Percentiles rank a stretch among this genome's conserved stretches.
These are phyloP conservation scores for Friedmanniomyces simplex DNA, from an alignment of 495 filamentous ascomycete genomes.

Conservation along the genomic window DNA sequence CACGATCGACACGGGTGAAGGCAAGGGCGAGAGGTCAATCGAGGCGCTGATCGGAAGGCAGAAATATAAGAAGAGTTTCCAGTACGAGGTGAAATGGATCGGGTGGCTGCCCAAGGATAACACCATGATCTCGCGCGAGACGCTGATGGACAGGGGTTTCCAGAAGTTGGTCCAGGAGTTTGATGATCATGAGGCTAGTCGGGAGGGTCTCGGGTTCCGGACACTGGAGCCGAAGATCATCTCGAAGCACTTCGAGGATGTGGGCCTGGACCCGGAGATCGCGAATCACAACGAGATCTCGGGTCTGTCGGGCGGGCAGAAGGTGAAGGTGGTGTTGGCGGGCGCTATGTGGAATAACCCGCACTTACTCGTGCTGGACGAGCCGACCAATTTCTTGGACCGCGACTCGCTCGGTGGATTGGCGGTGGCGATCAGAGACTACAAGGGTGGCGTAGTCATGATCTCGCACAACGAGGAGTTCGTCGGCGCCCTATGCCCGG, in stretches of 20 bases:
- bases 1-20: conserved; percentile 70
- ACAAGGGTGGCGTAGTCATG: conserved; percentile 96
- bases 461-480: conserved; percentile 99
- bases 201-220: conserved; percentile 93
- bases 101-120: conserved; percentile 84
- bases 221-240: conserved; percentile 86
- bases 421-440: conserved; percentile 92
- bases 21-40: conserved; percentile 64
- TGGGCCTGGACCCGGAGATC: conserved; percentile 93
- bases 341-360: conserved; percentile 82
- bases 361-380: conserved; percentile 92
- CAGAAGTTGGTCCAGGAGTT: conserved; percentile 93
- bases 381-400: conserved; percentile 98
- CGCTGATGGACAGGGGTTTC: conserved; percentile 73
- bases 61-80: conserved; percentile 98
- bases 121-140: conserved; percentile 85
- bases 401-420: conserved; percentile 92
- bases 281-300: conserved; percentile 98
- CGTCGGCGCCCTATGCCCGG: conserved; percentile 82
- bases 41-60: conserved; percentile 90
- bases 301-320: conserved; percentile 94
- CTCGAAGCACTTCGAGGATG: conserved; percentile 93
- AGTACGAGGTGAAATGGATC: conserved; percentile 97
- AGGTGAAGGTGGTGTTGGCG: conserved; percentile 98
- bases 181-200: conserved; percentile 94